Evolutionary conservation across 2,329 filamentous ascomycete genomes (phyloP).

Genomic region (Colletotrichum somersetense): DNA sequence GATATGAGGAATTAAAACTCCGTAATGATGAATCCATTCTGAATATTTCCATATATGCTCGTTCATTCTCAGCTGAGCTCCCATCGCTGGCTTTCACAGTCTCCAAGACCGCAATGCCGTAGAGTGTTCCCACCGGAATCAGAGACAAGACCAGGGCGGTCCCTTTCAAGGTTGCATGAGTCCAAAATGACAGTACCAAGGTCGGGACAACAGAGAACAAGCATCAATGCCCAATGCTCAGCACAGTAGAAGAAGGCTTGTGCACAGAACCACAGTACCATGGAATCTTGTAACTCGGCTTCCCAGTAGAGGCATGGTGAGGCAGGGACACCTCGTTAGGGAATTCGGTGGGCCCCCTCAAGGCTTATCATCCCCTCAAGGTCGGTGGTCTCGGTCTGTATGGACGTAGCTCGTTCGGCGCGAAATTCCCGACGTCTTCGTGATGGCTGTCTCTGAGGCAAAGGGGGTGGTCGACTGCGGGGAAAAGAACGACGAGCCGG

Average conservation of each 20-base stretch:
- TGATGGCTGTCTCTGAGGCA: not conserved
- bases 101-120: not conserved
- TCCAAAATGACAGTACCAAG: too few species aligned
- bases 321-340: conserved; percentile 4
- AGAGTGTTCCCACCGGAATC: not conserved
- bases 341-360: conserved; percentile 9
- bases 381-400: not conserved
- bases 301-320: not conserved
- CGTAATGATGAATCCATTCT: not conserved
- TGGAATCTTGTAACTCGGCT: too few species aligned
- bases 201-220: too few species aligned
- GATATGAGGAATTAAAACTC: too few species aligned
- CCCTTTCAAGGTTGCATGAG: too few species aligned
- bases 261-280: too few species aligned
- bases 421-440: conserved; percentile 11
- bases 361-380: conserved; percentile 11
- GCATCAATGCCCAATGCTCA: too few species aligned
- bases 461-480: conserved; percentile 2
- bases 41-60: too few species aligned
- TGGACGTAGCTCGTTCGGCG: conserved; percentile 8
- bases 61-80: not conserved
- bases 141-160: too few species aligned
- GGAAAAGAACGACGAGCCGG: conserved; percentile 10
- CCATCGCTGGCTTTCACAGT: not conserved
- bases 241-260: too few species aligned